phyloP scores from a whole-genome alignment of 2,329 filamentous ascomycete species.

The Colletotrichum theobromicola region DNA sequence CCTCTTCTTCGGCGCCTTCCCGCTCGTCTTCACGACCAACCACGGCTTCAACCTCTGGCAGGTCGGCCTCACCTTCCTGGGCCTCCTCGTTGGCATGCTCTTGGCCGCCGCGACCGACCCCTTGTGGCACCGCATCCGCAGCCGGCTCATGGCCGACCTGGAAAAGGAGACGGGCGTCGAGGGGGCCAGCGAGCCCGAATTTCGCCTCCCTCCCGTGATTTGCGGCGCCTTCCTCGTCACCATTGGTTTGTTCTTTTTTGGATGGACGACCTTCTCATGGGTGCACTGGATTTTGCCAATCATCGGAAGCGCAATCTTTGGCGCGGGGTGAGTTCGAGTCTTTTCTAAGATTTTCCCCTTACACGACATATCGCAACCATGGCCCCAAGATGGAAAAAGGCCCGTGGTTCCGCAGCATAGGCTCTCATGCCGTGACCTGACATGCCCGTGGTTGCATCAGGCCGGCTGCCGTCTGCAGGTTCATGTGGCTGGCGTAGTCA shows the following conservation, averaged over 20 bases:
- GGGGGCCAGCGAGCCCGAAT: conserved; percentile 81
- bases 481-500: conserved; percentile 27
- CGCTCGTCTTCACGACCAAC: conserved; percentile 75
- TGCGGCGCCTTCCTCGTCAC: conserved; percentile 79
- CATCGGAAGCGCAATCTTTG: conserved; percentile 75
- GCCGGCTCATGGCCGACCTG: conserved; percentile 59
- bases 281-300: conserved; percentile 82
- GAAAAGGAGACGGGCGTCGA: conserved; percentile 54
- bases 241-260: conserved; percentile 85
- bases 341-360: conserved; percentile 10
- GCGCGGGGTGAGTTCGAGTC: conserved; percentile 64
- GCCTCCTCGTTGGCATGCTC: conserved; percentile 72
- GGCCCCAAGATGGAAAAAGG: conserved; percentile 17
- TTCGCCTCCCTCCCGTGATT: conserved; percentile 78
- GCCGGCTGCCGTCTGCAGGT: conserved; percentile 6
- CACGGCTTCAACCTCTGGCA: conserved; percentile 83
- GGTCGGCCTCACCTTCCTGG: conserved; percentile 79
- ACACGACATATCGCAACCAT: conserved; percentile 19
- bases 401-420: conserved; percentile 1
- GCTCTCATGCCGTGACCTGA: neutral
- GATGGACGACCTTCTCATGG: conserved; percentile 77
- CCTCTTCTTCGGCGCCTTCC: conserved; percentile 89
- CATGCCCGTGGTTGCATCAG: conserved; percentile 5
- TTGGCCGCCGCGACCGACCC: conserved; percentile 66
- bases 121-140: conserved; percentile 68